Base-by-base conservation (phyloP, 164 flowering plant genomes). In the Piper betle region DNA sequence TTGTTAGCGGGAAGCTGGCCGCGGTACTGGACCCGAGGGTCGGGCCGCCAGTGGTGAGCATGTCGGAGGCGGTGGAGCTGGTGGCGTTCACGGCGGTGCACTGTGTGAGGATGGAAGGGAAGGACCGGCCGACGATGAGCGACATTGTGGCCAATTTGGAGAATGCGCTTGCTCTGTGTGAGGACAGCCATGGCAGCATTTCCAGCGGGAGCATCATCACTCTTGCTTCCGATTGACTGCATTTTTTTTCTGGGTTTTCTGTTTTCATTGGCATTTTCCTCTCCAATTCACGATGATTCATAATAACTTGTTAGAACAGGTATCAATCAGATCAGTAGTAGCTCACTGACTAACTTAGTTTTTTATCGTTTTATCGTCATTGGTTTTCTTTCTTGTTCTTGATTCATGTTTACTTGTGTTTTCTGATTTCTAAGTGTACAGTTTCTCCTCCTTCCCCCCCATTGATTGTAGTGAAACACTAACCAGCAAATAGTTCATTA, bases 121-220 rank as follows among this genome's bases (percentile, higher is more conserved):
- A 72, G 66, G 97, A 94, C 41, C 71, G 97, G 73, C 99, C 97
- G 20, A 83, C 80, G 6, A 91, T 91, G 83, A 61, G 78, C 1
- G 97, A 94, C 65, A 81, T 88, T 71, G 97, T 94, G n/a, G 78
- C 90, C 37, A 88, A 88, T 74, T 69, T 94, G 70, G 99, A 94
- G 59, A 66, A 96, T 10, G 99, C 96, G 2, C 70, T 87, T 62
- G 41, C 71, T 40, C 74, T 82, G 1, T 88, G 89, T 62, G 85
- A 83, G 54, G 82, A 76, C 8, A 88, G 95, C 74, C 86, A 82
- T 71, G 97, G 94, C 18, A 87, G 89, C 78, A 82, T 84, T 66
- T 86, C 93, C 3, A 84, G 87, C 61, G 79, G 75, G 61, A 62
- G 64, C 55, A 55, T 81, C 59, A 79, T 87, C 58, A n/a, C n/a